Base-by-base conservation (phyloP, 2,329 filamentous ascomycete species). In the Sarocladiaceae sp. region DNA sequence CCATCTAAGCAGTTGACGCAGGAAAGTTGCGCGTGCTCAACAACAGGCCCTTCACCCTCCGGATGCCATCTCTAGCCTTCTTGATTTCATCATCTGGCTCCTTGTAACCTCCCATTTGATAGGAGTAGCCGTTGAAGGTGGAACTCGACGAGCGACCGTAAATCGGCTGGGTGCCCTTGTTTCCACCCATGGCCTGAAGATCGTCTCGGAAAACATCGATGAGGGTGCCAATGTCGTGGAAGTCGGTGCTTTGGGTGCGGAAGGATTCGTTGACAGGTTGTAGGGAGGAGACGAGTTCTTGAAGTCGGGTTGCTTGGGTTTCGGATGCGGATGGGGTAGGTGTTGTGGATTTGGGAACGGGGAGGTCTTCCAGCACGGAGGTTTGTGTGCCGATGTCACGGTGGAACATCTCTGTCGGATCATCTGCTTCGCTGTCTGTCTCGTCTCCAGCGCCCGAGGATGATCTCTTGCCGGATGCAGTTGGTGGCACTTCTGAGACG, bases 371-470 rank as follows among this genome's bases (percentile, higher is more conserved):
- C 50, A 64, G 59, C 42, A 62, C 60, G 20, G 82, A 84, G 0
- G 89, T 94, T 67, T 94, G 89, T 1, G 88, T 88, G 57, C 87
- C 88, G 54, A 90, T 79, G 63, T 94, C 89, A 42, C 88, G 82
- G 66, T 92, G 88, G 69, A 90, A 94, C 56, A 92, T 79, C 66
- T 93, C 88, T 1, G 86, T 84, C 1, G 89, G 88, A 59, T 86
- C 83, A 55, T 80, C 79, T 53, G 71, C 74, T 23, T 76, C 77
- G 60, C 72, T 77, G 28, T 64, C 64, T 15, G 58, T 56, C 8
- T 52, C 50, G 25, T 57, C 42, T 8, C 52, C 47, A 12, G 58
- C 35, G 29, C 15, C 29, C 13, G 44, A 8, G 7, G 17, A 8
- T 20, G 44, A 31, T 59, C 52, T 63, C 60, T 37, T 58, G 56